These are phyloP conservation scores for Saccharomycopsis fermentans DNA, from an alignment of 805 yeast genomes.

Conservation along the genomic window DNA sequence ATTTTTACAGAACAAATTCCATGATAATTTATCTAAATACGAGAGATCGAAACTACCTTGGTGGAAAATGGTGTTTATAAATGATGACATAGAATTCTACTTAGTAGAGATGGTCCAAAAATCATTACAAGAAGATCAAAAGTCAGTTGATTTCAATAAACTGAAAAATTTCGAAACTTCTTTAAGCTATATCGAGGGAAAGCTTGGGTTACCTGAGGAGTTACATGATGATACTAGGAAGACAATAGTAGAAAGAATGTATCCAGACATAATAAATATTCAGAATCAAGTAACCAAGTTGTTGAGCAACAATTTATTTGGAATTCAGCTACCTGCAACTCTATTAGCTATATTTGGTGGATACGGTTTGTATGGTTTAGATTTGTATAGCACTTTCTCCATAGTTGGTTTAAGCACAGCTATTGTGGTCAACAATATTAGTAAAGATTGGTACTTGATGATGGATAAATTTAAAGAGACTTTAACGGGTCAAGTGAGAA, in stretches of 20 bases:
- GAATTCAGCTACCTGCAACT: slow-evolving; percentile 13
- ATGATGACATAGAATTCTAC: slow-evolving; percentile 17
- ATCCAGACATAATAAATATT: slow-evolving; percentile 8
- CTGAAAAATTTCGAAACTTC: slow-evolving; percentile 5
- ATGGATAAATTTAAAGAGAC: slow-evolving; percentile 8
- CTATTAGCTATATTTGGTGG: slow-evolving; percentile 11
- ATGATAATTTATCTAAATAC: slow-evolving; percentile 1
- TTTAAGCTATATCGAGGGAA: slow-evolving; percentile 14
- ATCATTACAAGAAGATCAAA: slow-evolving; percentile 1
- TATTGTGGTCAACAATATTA: slow-evolving; percentile 11
- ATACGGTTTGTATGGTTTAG: slow-evolving; percentile 13
- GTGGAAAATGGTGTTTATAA: slow-evolving; percentile 12
- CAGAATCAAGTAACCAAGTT: slow-evolving; percentile 7
- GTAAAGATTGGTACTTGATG: slow-evolving; percentile 5
- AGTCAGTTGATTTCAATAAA: neutral
- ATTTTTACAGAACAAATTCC: slow-evolving; percentile 9
- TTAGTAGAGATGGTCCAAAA: slow-evolving; percentile 12
- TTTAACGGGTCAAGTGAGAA: neutral
- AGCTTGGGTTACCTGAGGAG: slow-evolving; percentile 1
- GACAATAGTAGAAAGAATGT: neutral
- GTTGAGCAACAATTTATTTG: slow-evolving; percentile 12
- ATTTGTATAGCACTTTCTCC: slow-evolving; percentile 8
- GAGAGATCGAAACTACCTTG: slow-evolving; percentile 7
- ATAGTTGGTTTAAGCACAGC: slow-evolving; percentile 11
- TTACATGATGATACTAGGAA: neutral